Conservation (phyloP, 805 yeast species). For the Candida sonorensis region DNA sequence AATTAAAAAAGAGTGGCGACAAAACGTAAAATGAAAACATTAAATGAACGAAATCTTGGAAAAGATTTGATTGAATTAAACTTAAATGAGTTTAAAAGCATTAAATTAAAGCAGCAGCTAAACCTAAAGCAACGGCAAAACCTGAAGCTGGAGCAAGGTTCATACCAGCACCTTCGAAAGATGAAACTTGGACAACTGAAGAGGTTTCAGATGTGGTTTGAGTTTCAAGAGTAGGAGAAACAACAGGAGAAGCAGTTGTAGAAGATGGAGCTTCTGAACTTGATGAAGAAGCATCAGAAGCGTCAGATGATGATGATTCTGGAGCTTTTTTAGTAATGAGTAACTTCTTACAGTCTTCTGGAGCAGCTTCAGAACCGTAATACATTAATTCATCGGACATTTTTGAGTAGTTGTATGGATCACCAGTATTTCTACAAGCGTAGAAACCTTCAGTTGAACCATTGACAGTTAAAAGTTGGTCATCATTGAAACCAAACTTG, state of each 20-base stretch:
- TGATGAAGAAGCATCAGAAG: background rate
- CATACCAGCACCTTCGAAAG: background rate
- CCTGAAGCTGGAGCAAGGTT: background rate
- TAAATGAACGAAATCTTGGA: no score
- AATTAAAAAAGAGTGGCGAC: no score
- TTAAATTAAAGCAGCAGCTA: constrained; percentile 1
- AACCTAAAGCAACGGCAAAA: constrained; percentile 1
- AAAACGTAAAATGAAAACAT: no score
- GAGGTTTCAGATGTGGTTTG: background rate
- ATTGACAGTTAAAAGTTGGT: constrained; percentile 23
- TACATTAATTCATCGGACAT: constrained; percentile 23
- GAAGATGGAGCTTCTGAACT: background rate
- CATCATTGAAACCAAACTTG: constrained; percentile 8
- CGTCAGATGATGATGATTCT: no score
- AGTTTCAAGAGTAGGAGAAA: background rate
- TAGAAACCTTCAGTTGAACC: constrained; percentile 30
- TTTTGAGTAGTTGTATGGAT: constrained; percentile 36
- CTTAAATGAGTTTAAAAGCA: no score
- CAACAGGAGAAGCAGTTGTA: no score
- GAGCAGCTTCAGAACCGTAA: no score
- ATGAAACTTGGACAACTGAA: background rate
- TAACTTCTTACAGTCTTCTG: no score
- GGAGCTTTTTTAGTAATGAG: no score
- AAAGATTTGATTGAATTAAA: no score
- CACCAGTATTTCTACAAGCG: constrained; percentile 37